Percentiles rank a stretch among this genome's conserved stretches.
These are phyloP conservation scores for Zymoseptoria brevis DNA, from an alignment of 2,329 filamentous ascomycete genomes.

Conservation along the genomic window DNA sequence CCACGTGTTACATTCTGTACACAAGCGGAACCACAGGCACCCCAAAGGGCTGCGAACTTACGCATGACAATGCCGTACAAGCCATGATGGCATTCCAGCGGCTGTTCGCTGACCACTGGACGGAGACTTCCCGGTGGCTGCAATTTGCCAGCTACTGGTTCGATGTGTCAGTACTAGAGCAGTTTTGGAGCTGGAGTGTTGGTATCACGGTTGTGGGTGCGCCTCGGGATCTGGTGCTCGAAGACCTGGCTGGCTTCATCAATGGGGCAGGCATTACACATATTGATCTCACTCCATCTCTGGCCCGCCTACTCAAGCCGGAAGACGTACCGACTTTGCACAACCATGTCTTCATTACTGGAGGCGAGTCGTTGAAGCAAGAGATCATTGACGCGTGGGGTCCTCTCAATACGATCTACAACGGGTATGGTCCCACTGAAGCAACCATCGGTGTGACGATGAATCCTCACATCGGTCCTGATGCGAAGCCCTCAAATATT, in stretches of 20 bases:
- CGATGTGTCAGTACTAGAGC: conserved; percentile 85
- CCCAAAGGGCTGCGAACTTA: conserved; percentile 82
- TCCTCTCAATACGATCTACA: conserved; percentile 71
- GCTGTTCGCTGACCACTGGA: conserved; percentile 70
- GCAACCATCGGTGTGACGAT: conserved; percentile 90
- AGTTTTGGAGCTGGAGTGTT: conserved; percentile 93
- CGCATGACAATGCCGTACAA: conserved; percentile 81
- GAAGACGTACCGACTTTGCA: conserved; percentile 73
- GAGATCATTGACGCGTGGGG: conserved; percentile 87
- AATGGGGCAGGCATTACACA: conserved; percentile 69
- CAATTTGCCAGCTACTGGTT: conserved; percentile 95
- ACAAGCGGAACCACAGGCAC: conserved; percentile 81
- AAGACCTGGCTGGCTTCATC: conserved; percentile 70
- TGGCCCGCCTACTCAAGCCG: conserved; percentile 70
- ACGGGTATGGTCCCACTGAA: conserved; percentile 84
- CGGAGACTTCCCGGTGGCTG: conserved; percentile 66
- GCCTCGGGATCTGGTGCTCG: conserved; percentile 74
- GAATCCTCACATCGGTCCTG: conserved; percentile 68
- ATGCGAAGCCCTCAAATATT: conserved; percentile 80
- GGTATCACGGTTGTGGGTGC: conserved; percentile 78
- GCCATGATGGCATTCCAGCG: conserved; percentile 79
- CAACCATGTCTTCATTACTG: conserved; percentile 83
- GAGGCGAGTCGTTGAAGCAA: conserved; percentile 78
- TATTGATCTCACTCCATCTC: conserved; percentile 82
- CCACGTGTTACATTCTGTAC: conserved; percentile 75